Evolutionary conservation across 2,329 filamentous ascomycete genomes (phyloP).

Genomic region (Fusarium buharicum): DNA sequence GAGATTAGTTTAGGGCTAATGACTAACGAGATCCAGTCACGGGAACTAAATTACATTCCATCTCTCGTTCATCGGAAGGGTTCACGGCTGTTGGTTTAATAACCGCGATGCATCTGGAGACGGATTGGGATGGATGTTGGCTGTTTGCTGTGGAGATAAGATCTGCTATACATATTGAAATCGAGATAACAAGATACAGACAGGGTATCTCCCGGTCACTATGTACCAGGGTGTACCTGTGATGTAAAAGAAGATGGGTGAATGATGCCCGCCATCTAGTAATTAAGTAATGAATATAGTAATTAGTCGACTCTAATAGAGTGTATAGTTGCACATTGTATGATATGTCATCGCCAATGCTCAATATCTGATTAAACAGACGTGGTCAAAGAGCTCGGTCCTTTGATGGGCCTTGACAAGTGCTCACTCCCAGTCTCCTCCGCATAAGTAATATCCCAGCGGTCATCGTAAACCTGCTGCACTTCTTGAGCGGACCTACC

Average conservation of each 20-base stretch:
- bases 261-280: too few relatives aligned
- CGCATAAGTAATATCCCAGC: constrained; percentile 48
- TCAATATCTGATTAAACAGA: constrained; percentile 13
- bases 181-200: not conserved
- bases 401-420: constrained; percentile 22
- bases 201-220: not conserved
- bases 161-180: not conserved
- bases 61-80: not conserved
- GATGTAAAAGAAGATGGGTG: too few relatives aligned
- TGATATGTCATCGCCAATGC: too few relatives aligned
- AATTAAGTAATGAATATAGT: too few relatives aligned
- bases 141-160: not conserved
- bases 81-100: not conserved
- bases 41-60: constrained; percentile 1
- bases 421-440: constrained; percentile 25
- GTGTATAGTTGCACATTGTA: too few relatives aligned
- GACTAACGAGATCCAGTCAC: not conserved
- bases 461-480: constrained; percentile 44
- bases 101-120: too few relatives aligned
- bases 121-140: not conserved
- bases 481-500: constrained; percentile 42
- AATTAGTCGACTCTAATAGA: too few relatives aligned
- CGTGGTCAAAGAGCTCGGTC: constrained; percentile 15
- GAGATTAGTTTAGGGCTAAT: constrained; percentile 8
- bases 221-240: not conserved